Percentiles rank a stretch among this genome's conserved stretches.
These are phyloP conservation scores for Amyloporia xantha DNA, from an alignment of 768 basidiomycete species.

Conservation along the genomic window DNA sequence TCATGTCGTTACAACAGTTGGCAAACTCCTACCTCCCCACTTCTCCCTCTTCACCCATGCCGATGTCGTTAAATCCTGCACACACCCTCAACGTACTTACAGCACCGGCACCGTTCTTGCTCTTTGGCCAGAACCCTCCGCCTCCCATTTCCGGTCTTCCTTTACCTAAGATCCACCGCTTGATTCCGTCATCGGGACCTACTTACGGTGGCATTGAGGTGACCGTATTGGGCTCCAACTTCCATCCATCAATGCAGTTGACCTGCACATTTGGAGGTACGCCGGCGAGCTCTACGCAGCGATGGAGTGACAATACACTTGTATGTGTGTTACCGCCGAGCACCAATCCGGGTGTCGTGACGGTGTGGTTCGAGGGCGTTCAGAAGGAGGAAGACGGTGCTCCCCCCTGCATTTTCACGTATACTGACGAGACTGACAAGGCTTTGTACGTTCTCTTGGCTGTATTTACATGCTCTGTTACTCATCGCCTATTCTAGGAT, in stretches of 20 bases:
- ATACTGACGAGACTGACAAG: constrained; percentile 85
- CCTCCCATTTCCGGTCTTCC: constrained; percentile 43
- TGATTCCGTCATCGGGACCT: constrained; percentile 80
- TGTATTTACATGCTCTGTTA: constrained; percentile 4
- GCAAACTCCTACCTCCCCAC: constrained; percentile 3
- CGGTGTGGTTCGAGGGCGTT: constrained; percentile 83
- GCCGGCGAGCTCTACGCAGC: constrained; percentile 73
- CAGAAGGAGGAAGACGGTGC: constrained; percentile 50
- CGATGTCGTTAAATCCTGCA: constrained; percentile 1
- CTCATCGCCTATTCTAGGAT: constrained; percentile 48
- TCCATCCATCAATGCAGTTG: constrained; percentile 65
- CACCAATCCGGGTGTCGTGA: constrained; percentile 74
- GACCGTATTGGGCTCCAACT: constrained; percentile 88
- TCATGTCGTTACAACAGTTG: constrained; percentile 5
- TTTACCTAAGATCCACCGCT: constrained; percentile 72
- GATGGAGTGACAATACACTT: constrained; percentile 90
- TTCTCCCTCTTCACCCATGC: neutral
- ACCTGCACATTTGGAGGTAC: constrained; percentile 84
- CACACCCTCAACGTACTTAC: constrained; percentile 2
- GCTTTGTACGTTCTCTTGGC: constrained; percentile 50
- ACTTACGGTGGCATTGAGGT: constrained; percentile 93
- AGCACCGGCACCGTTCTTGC: constrained; percentile 28
- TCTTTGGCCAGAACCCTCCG: constrained; percentile 48
- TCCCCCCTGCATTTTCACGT: constrained; percentile 71
- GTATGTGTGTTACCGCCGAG: constrained; percentile 88